These are phyloP conservation scores for Alternaria arbusti DNA, from an alignment of 2,329 filamentous ascomycete species.

Conservation along the genomic window DNA sequence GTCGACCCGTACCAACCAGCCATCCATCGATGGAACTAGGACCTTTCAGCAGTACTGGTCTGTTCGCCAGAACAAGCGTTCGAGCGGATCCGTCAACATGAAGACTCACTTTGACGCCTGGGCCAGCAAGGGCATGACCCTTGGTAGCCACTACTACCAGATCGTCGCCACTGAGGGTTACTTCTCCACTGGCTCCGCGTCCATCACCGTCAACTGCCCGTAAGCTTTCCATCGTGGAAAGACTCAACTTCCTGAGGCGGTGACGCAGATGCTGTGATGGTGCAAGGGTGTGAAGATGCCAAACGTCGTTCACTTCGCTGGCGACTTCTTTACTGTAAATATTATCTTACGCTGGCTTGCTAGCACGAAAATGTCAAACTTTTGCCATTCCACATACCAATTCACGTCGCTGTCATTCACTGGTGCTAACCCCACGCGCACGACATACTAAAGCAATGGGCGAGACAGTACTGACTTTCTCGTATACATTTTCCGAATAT, in stretches of 20 bases:
- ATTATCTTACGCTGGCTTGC: constrained; percentile 2
- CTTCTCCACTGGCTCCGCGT: constrained; percentile 56
- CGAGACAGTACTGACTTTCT: background rate
- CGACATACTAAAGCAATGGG: background rate
- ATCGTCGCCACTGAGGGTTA: constrained; percentile 55
- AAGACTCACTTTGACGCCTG: constrained; percentile 46
- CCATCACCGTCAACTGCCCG: constrained; percentile 54
- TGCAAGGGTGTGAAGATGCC: background rate
- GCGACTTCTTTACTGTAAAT: constrained; percentile 6
- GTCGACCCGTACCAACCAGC: constrained; percentile 48
- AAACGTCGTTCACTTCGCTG: background rate
- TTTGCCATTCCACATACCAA: background rate
- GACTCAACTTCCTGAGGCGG: background rate
- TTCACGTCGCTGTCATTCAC: background rate
- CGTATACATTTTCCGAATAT: background rate
- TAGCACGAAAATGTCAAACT: constrained; percentile 6
- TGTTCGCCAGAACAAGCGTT: constrained; percentile 42
- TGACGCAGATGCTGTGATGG: background rate
- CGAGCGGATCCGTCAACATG: constrained; percentile 39
- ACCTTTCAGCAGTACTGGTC: constrained; percentile 63
- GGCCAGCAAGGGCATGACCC: constrained; percentile 38
- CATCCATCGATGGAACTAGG: constrained; percentile 57
- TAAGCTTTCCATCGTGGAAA: constrained; percentile 11
- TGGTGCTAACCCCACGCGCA: background rate
- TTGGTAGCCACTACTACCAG: constrained; percentile 44